Percentiles rank a stretch among this genome's conserved stretches.
phyloP scores from a whole-genome alignment of 2,329 filamentous ascomycete genomes.

The Hymenoscyphus scutula region DNA sequence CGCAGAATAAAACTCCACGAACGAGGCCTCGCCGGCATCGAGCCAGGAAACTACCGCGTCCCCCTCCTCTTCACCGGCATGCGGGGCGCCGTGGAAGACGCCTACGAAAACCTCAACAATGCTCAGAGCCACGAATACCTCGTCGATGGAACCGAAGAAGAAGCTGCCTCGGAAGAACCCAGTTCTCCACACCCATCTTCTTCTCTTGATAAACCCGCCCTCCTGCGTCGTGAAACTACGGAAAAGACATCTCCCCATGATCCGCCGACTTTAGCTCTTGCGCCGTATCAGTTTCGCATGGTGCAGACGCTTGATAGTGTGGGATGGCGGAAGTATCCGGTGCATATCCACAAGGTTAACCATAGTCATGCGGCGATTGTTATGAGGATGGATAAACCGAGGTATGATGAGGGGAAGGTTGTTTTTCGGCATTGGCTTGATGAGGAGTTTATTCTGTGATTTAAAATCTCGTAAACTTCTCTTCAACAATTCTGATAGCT shows the following conservation, averaged over 20 bases:
- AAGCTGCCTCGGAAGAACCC: slow-evolving; percentile 35
- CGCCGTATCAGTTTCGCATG: slow-evolving; percentile 80
- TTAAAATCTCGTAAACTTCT: no score
- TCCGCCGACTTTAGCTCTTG: slow-evolving; percentile 71
- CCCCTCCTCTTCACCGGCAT: slow-evolving; percentile 75
- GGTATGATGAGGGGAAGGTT: slow-evolving; percentile 72
- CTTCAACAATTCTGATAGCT: not conserved
- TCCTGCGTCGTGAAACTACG: slow-evolving; percentile 5
- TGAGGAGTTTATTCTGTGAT: slow-evolving; percentile 58
- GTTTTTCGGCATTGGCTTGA: slow-evolving; percentile 81
- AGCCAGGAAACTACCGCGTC: slow-evolving; percentile 69
- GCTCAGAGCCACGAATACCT: slow-evolving; percentile 64
- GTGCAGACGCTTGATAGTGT: slow-evolving; percentile 71
- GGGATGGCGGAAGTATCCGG: slow-evolving; percentile 62
- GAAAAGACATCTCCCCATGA: slow-evolving; percentile 30
- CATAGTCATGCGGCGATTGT: slow-evolving; percentile 92
- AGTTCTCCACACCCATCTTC: slow-evolving; percentile 19
- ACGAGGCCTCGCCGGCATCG: slow-evolving; percentile 63
- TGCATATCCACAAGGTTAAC: slow-evolving; percentile 73
- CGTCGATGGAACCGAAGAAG: slow-evolving; percentile 52
- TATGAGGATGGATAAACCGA: slow-evolving; percentile 64
- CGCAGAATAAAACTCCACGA: slow-evolving; percentile 76
- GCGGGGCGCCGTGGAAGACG: slow-evolving; percentile 70
- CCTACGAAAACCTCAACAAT: slow-evolving; percentile 35
- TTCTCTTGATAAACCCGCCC: not conserved